Conservation (phyloP, 2,329 filamentous ascomycete genomes). For the Ophiostoma tasmaniense region DNA sequence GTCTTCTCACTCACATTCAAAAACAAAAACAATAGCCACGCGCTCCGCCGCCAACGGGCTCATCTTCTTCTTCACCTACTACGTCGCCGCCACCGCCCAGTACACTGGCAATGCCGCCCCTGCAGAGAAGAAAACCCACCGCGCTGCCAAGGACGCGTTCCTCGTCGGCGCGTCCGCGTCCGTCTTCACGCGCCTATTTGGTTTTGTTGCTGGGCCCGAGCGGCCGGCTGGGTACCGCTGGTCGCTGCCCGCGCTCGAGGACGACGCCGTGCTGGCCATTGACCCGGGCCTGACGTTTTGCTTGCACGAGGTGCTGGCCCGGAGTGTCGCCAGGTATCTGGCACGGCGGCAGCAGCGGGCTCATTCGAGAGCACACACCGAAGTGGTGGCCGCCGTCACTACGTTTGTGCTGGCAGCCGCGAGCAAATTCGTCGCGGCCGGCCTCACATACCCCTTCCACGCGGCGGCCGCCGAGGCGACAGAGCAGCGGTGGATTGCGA, state of each 20-base stretch:
- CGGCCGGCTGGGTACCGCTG: not conserved
- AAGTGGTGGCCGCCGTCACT: constrained; percentile 23
- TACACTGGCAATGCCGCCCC: not conserved
- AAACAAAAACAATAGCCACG: not conserved
- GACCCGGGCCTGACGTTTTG: constrained; percentile 85
- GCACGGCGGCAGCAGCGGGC: constrained; percentile 24
- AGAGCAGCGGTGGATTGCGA: not conserved
- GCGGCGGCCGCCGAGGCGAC: constrained; percentile 43
- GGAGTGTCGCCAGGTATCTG: not conserved
- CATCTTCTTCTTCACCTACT: constrained; percentile 77
- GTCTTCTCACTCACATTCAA: no score
- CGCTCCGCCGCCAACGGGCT: constrained; percentile 56
- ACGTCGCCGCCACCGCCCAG: constrained; percentile 33
- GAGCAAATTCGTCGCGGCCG: constrained; percentile 69
- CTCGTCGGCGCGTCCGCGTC: constrained; percentile 28
- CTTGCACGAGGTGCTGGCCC: constrained; percentile 56
- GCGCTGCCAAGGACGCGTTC: constrained; percentile 25
- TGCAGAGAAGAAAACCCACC: not conserved
- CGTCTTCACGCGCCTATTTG: constrained; percentile 40
- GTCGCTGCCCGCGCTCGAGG: constrained; percentile 69
- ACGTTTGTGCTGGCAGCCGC: constrained; percentile 55
- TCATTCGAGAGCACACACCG: constrained; percentile 21
- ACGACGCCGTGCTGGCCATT: constrained; percentile 67
- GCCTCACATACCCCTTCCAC: constrained; percentile 76
- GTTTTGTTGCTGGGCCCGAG: not conserved